Base-by-base conservation (phyloP, 2,329 filamentous ascomycete species). In the Cladophialophora bantiana region DNA sequence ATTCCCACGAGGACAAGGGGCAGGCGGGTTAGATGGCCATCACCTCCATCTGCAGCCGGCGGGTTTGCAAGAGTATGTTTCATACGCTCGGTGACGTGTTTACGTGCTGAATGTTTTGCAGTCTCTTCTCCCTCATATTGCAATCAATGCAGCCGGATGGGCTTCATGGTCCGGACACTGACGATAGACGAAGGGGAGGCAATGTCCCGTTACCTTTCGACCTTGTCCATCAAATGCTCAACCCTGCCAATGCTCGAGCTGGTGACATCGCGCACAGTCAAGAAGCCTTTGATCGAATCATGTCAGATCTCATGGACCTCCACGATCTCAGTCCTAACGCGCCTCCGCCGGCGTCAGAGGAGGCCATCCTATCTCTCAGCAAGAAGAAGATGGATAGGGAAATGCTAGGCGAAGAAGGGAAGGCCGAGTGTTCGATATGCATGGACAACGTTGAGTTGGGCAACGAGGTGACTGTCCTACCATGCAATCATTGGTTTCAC, bases 401-500 rank as follows among this genome's bases (percentile, higher is more conserved):
- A 50, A 89, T 96, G 85, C 82, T 96, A 62, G 86, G 85, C 6
- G 79, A 81, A 4, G 91, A 90, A 65, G 90, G 88, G 50, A 85
- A 82, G 59, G 87, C 86, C 1, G 94, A 97, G 75, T 99, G 95
- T 77, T 94, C 92, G 40, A 97, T 99, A 66, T 99, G 95, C 79
- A 96, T 98, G 82, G 93, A 97, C 63, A 87, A 91, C 34, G 89
- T 96, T 68, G 84, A 87, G 32, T 75, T 91, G 40, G 90, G 88
- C 10, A 88, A 91, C 35, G 88, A 91, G 75, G 92, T 94, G 4
- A 86, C 91, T 0, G 85, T 89, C 54, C 79, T 99, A 59, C 93
- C 93, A 0, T 99, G 95, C 79, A 90, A 88, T 66, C 95, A 99
- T 75, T 97, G 93, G 92, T 98, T 97, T 77, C 94, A 97, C 75